Evolutionary conservation across 495 filamentous ascomycete genomes (phyloP), one percentile per base, ranked within the genome.

Genomic region (Lophiostoma macrostomum): DNA sequence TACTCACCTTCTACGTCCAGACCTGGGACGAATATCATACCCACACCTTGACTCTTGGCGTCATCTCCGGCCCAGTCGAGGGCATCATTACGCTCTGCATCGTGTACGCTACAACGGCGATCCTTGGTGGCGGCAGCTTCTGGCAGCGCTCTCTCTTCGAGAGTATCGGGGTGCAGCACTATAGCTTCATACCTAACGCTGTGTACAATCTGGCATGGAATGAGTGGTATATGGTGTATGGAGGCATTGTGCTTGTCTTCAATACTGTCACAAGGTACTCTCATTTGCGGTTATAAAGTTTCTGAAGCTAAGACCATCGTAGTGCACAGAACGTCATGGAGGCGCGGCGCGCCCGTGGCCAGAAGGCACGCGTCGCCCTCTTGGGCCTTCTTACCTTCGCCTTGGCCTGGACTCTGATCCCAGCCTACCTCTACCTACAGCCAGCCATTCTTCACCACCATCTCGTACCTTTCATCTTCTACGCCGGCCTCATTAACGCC

Each of bases 1-100:
- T 85, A 28, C 74, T 91, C 64, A 96, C 90, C 13, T 98, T 98
- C 71, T 98, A 98, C 68, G 84, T 98, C 19, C 93, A 96, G 68
- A 98, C 93, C 25, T 98, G 93, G 93, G 93, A 98, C 59, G 93
- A 96, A 72, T 97, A 96, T 71, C 94, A 96, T 73, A 98, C 93
- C 30, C 88, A 95, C 66, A 90, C 91, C 8, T 80, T 98, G 20
- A 96, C 88, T 12, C 80, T 98, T 0, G 93, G 93, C 45, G 74
- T 97, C 60, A 77, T 98, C 51, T 96, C 91, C 57, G 93, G 93
- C 0, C 93, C 93, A 5, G 93, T 98, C 34, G 93, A 98, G 71
- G 93, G 93, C 25, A 85, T 98, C 50, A 73, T 97, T 35, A 90
- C 87, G 34, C 75, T 97, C 4, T 87, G 85, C 61, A 66, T 76